Percentiles rank a stretch among this genome's conserved stretches.
These are phyloP conservation scores for Linanthus parryae DNA, from an alignment of 148 eudicot species.

Conservation along the genomic window DNA sequence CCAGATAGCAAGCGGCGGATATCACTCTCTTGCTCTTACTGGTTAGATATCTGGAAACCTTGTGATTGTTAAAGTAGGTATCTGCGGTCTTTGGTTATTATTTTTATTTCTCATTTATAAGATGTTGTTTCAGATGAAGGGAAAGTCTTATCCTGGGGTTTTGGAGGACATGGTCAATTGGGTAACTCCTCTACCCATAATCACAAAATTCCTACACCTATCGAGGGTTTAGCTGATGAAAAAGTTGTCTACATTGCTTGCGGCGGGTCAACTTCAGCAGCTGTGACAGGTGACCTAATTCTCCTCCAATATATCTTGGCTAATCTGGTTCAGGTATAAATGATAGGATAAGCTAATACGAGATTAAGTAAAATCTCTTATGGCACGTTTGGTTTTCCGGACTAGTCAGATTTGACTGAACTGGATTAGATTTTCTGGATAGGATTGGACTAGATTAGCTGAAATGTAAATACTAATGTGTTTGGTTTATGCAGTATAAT, in stretches of 20 bases:
- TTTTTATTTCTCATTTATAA: background rate
- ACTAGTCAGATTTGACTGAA: too few relatives aligned
- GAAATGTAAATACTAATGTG: too few relatives aligned
- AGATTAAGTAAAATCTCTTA: too few relatives aligned
- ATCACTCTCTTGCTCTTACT: constrained; percentile 88
- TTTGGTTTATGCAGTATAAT: too few relatives aligned
- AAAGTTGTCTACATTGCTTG: constrained; percentile 65
- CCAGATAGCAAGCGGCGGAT: constrained; percentile 93
- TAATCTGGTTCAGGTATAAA: too few relatives aligned
- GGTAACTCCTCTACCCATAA: constrained; percentile 74
- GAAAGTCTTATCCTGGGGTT: constrained; percentile 92
- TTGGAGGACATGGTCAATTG: constrained; percentile 97
- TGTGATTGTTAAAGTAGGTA: background rate
- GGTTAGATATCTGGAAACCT: constrained; percentile 44
- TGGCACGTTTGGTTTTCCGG: too few relatives aligned
- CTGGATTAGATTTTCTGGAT: too few relatives aligned
- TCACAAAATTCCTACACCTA: constrained; percentile 53
- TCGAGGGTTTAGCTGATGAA: constrained; percentile 74
- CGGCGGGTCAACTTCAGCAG: constrained; percentile 93
- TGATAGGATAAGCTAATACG: too few relatives aligned
- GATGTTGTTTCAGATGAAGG: constrained; percentile 48
- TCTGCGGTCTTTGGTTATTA: background rate
- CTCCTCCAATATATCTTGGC: background rate
- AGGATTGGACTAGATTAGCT: too few relatives aligned
- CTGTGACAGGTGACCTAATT: constrained; percentile 60